phyloP scores from a whole-genome alignment of 805 yeast genomes.

The Cyberlindnera misumaiensis region DNA sequence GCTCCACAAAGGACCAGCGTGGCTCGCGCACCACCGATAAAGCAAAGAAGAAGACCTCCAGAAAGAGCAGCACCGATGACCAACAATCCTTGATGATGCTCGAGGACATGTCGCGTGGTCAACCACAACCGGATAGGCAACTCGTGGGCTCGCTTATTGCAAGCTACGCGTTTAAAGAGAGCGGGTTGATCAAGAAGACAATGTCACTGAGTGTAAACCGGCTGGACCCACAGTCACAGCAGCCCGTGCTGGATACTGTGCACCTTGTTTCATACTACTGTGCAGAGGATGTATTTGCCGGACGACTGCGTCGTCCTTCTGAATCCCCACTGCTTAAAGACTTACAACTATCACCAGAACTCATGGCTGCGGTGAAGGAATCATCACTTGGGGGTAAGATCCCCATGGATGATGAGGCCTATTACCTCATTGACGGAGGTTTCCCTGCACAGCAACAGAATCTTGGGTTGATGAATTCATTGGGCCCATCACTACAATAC shows the following conservation, averaged over 20 bases:
- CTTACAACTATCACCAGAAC: slow-evolving; percentile 36
- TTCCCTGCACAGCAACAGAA: no score
- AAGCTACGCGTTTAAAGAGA: slow-evolving; percentile 57
- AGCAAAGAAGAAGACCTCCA: slow-evolving; percentile 1
- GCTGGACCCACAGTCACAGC: slow-evolving; percentile 7
- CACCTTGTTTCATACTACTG: slow-evolving; percentile 78
- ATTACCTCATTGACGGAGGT: slow-evolving; percentile 36
- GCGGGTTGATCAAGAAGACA: slow-evolving; percentile 80
- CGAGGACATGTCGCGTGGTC: not conserved
- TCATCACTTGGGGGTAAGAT: slow-evolving; percentile 52
- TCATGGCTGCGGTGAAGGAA: slow-evolving; percentile 52
- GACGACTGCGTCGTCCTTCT: slow-evolving; percentile 51
- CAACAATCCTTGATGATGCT: no score
- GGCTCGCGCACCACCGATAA: slow-evolving; percentile 3
- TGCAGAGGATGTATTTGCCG: slow-evolving; percentile 63
- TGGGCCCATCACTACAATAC: no score
- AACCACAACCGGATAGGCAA: slow-evolving; percentile 23
- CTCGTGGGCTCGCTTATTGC: slow-evolving; percentile 52
- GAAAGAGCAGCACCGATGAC: slow-evolving; percentile 1
- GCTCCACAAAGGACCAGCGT: slow-evolving; percentile 1
- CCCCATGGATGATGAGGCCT: slow-evolving; percentile 42
- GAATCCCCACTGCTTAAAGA: slow-evolving; percentile 44
- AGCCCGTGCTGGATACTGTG: slow-evolving; percentile 30
- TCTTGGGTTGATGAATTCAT: no score
- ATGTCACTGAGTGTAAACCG: slow-evolving; percentile 35